Evolutionary conservation across 176 grass and related monocot genomes (phyloP).

Genomic region (Musa itinerans): DNA sequence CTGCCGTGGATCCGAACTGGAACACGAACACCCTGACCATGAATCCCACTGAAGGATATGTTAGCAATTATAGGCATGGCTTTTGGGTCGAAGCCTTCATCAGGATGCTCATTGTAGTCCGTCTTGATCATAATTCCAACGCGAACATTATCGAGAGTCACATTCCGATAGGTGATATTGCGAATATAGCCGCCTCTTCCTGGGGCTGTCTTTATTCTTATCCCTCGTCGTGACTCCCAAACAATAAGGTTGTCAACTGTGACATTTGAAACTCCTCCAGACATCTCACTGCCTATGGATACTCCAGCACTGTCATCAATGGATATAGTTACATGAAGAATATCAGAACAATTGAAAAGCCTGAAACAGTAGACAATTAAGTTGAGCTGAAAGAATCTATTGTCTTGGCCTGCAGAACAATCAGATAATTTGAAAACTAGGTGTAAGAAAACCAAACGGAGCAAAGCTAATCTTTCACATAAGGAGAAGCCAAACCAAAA

Average conservation of each 20-base stretch:
- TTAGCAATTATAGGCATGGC: constrained; percentile 42
- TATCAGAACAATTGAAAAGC: not conserved
- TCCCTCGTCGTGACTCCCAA: constrained; percentile 11
- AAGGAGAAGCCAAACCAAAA: not conserved
- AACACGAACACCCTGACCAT: constrained; percentile 71
- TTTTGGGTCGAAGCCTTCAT: constrained; percentile 53
- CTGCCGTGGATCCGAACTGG: constrained; percentile 80
- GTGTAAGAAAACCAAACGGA: not conserved
- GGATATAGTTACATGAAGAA: not conserved
- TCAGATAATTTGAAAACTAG: not conserved
- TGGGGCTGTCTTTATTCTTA: constrained; percentile 16
- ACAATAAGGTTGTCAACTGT: constrained; percentile 6
- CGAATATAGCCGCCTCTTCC: constrained; percentile 12
- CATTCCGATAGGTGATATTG: constrained; percentile 9
- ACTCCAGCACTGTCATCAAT: constrained; percentile 43
- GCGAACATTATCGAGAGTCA: constrained; percentile 8
- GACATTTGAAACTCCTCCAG: constrained; percentile 16
- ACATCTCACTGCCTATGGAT: constrained; percentile 21
- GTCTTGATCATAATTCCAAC: constrained; percentile 16
- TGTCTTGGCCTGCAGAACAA: not conserved
- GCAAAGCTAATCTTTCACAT: not conserved
- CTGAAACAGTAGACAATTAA: not conserved
- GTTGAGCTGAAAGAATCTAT: not conserved
- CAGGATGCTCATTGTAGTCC: constrained; percentile 50
- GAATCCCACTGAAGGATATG: constrained; percentile 66